These are phyloP conservation scores for Alisma plantagoaquatica DNA, from an alignment of 106 monocot species.

Conservation along the genomic window DNA sequence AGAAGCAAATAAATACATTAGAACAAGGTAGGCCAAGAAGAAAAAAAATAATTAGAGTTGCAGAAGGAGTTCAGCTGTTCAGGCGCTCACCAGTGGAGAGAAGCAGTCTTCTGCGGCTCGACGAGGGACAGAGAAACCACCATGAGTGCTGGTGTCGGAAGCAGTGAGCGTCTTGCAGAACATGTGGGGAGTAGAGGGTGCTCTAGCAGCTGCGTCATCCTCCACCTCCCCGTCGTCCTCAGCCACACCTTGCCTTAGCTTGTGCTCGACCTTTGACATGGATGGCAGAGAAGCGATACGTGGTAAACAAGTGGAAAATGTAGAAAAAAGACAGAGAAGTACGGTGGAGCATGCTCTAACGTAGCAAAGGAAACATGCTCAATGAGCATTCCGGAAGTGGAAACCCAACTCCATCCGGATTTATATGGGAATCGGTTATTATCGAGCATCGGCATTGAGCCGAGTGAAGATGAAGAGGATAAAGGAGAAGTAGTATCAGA, in stretches of 20 bases:
- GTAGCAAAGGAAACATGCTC: no score
- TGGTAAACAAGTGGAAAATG: no score
- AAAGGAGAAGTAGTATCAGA: no score
- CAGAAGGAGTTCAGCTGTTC: background rate
- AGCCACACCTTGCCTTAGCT: constrained; percentile 1
- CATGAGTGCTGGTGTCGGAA: constrained; percentile 28
- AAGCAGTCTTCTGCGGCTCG: constrained; percentile 29
- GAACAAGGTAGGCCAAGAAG: background rate
- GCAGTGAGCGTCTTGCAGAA: constrained; percentile 36
- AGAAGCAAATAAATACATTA: background rate
- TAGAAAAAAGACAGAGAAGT: no score
- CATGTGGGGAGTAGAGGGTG: constrained; percentile 13
- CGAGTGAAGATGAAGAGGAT: no score
- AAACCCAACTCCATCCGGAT: no score
- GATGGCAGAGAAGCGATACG: no score
- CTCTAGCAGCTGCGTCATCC: constrained; percentile 2
- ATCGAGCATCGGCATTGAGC: no score
- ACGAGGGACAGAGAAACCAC: no score
- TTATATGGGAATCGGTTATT: no score
- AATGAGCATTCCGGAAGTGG: no score
- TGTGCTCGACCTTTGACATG: constrained; percentile 13
- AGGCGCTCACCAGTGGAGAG: constrained; percentile 13
- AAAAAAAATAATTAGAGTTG: background rate
- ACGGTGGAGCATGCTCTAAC: no score
- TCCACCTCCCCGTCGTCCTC: constrained; percentile 4